Conservation (phyloP, 768 basidiomycete species). For the Xerocomus spinulosus region DNA sequence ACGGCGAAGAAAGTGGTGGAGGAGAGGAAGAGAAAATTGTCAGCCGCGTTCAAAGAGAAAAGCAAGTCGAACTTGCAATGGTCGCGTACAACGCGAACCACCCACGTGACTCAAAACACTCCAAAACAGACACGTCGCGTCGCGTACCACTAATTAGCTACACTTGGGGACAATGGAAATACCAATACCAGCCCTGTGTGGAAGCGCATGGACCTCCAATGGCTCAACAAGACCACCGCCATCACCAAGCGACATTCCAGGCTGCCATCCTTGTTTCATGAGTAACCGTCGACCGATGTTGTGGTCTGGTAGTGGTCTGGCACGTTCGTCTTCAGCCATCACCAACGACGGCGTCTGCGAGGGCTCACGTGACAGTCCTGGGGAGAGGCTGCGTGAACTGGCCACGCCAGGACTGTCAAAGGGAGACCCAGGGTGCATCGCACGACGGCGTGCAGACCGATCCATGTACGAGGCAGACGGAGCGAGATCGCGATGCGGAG, state of each 20-base stretch:
- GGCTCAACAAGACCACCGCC: slow-evolving; percentile 51
- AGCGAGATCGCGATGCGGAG: slow-evolving; percentile 14
- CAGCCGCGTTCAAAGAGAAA: slow-evolving; percentile 32
- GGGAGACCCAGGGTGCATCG: slow-evolving; percentile 48
- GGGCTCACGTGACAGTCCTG: slow-evolving; percentile 10
- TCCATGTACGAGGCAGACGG: slow-evolving; percentile 47
- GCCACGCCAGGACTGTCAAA: slow-evolving; percentile 51
- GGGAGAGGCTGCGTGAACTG: slow-evolving; percentile 20
- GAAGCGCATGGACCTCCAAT: slow-evolving; percentile 41
- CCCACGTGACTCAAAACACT: slow-evolving; percentile 37
- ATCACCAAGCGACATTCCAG: slow-evolving; percentile 43
- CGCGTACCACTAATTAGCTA: slow-evolving; percentile 6
- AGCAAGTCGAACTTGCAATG: slow-evolving; percentile 19
- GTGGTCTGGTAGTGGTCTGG: slow-evolving; percentile 42
- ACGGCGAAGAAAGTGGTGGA: slow-evolving; percentile 16
- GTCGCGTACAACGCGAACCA: slow-evolving; percentile 37
- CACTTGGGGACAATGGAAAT: too few species aligned
- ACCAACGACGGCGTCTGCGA: slow-evolving; percentile 18
- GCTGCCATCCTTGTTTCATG: slow-evolving; percentile 73
- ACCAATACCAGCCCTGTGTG: slow-evolving; percentile 55
- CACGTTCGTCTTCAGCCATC: slow-evolving; percentile 27
- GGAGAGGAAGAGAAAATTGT: slow-evolving; percentile 27
- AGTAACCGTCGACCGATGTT: slow-evolving; percentile 70
- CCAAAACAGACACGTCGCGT: slow-evolving; percentile 36
- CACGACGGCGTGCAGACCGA: slow-evolving; percentile 67